phyloP scores from a whole-genome alignment of 805 yeast genomes.

The Wickerhamiella sergipiensis region DNA sequence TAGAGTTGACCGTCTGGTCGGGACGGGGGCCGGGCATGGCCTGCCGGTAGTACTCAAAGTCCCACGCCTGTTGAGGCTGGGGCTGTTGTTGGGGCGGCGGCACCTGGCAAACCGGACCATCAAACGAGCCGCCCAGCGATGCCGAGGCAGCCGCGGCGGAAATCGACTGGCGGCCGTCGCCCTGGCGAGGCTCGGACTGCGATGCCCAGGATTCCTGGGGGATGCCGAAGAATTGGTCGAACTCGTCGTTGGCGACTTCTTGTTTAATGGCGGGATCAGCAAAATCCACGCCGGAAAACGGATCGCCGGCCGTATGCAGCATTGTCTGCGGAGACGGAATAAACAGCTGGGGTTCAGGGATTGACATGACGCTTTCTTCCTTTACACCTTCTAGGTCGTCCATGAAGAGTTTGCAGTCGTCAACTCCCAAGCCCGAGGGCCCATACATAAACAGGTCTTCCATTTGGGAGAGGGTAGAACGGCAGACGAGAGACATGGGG shows the following conservation, averaged over 20 bases:
- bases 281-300: neutral
- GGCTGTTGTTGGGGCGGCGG: neutral
- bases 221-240: slow-evolving; percentile 3
- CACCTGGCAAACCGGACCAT: neutral
- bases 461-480: slow-evolving; percentile 2
- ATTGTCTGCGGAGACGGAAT: slow-evolving; percentile 7
- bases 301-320: slow-evolving; percentile 7
- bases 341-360: neutral
- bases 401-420: slow-evolving; percentile 6
- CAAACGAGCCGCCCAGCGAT: neutral
- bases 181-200: neutral
- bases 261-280: neutral
- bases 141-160: neutral
- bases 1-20: neutral
- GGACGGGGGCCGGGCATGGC: neutral
- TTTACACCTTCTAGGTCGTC: neutral
- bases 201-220: slow-evolving; percentile 2
- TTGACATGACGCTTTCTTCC: neutral
- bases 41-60: neutral
- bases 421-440: slow-evolving; percentile 4
- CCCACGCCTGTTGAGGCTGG: neutral
- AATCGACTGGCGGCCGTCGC: neutral
- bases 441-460: slow-evolving; percentile 7
- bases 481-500: neutral
- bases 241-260: neutral